Evolutionary conservation across 805 yeast species (phyloP), one percentile per base, ranked within the genome.

Genomic region (Sugiyamaella lignohabitans): DNA sequence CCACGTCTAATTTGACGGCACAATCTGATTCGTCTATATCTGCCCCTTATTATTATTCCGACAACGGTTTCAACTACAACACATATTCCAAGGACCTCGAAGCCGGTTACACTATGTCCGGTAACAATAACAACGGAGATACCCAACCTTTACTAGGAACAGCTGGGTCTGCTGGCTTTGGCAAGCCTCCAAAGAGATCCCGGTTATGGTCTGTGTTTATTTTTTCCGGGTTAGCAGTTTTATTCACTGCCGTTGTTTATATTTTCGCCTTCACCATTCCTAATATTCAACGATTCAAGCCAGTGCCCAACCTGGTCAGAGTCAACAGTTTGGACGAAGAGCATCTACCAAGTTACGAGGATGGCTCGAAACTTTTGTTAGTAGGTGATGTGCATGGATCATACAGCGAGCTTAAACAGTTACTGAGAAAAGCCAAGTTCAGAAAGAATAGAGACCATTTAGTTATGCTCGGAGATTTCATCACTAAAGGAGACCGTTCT

Each of bases 351-450:
- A 24, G 39, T 29, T 36, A 43, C 43, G 23, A 47, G 8, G 40
- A 43, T n/a, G 50, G 47, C 4, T 44, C 58, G 35, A 69, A 95
- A 50, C 59, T 84, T 14, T 71, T 91, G 3, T 59, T 87, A 40
- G 71, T 89, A 21, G 97, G 98, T 3, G 98, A 89, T 62, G 78
- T 89, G 19, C 98, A 89, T 65, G 97, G 96, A 1, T 80, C 81
- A 55, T 78, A 71, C 56, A 65, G 70, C 5, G 78, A 78, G 56
- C 66, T 88, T 46, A 60, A 61, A 47, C 64, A 70, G 42, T 67
- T 91, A 36, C 65, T 89, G 46, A 56, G 69, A 5, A 73, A 77
- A 56, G 56, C 77, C 18, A 69, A 78, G 47, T 60, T 63, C 14
- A 57, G 68, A 18, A 56, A 62, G 5, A 37, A 53, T 17, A 43